A percentile compares a stretch with the other conserved stretches of the same genome.
Evolutionary conservation across 306 rosid genomes (phyloP).

Genomic region (Quercus robur): DNA sequence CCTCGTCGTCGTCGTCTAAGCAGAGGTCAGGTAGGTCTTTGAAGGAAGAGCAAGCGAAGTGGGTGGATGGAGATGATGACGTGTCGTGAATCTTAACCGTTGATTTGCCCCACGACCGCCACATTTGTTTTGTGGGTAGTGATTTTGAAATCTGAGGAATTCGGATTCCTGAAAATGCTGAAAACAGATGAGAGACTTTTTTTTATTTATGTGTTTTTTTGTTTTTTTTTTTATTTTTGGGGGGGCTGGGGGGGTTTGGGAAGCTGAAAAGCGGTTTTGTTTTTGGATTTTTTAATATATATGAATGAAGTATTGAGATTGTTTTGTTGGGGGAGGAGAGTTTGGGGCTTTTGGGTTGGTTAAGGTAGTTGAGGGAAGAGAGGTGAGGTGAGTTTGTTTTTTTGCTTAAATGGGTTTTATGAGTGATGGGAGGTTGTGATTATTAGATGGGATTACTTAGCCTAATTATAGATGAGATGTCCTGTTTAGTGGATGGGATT

Average conservation of each 20-base stretch:
- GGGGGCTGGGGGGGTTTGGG: constrained; percentile 6
- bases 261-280: neutral
- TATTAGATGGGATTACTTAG: neutral
- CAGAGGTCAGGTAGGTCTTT: constrained; percentile 76
- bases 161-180: neutral
- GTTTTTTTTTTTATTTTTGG: neutral
- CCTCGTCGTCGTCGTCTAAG: constrained; percentile 37
- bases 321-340: neutral
- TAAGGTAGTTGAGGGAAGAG: constrained; percentile 46
- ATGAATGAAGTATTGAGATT: neutral
- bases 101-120: constrained; percentile 78
- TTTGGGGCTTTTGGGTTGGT: constrained; percentile 23
- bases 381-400: constrained; percentile 25
- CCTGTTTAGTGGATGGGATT: constrained; percentile 7
- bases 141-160: neutral
- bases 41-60: constrained; percentile 81
- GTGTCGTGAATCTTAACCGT: constrained; percentile 53
- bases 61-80: constrained; percentile 46
- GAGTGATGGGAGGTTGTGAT: constrained; percentile 23
- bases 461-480: constrained; percentile 26
- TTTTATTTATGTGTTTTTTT: neutral
- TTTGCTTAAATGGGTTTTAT: constrained; percentile 33
- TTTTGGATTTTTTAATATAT: neutral
- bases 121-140: constrained; percentile 72
- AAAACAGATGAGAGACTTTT: neutral